Base-by-base conservation (phyloP, 345 rosid genomes). In the Nephelium lappaceum region DNA sequence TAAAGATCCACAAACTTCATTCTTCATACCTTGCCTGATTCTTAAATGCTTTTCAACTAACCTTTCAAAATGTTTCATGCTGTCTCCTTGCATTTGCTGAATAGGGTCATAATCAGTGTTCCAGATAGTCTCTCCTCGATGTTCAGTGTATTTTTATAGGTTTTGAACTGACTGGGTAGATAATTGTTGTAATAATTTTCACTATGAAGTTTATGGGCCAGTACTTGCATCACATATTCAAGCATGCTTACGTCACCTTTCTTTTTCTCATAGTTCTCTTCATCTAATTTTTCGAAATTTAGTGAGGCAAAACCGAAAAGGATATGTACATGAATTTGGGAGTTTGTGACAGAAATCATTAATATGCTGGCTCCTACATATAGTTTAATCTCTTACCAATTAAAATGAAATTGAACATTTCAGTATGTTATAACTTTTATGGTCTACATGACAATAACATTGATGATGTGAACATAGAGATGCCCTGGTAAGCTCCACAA, bases 51-150 rank as follows among this genome's bases (percentile, higher is more conserved):
- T 61, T 61, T 23, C 42, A 57, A 36, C 42, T n/a, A 58, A 21
- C 64, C 66, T 15, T n/a, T 23, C 42, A 62, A 51, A 65, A 65
- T 11, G n/a, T 38, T 51, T 75, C 57, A 51, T 66, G 72, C 38
- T 36, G 51, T 43, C 55, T 73, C 7, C 3, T 43, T 51, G 8
- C 64, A 51, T 66, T 14, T 2, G 38, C n/a, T 53, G 39, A 74
- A 63, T 31, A 43, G 21, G 39, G 10, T 64, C n/a, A 65, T 65
- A 36, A 62, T 53, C 77, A 60, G 25, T 23, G 42, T n/a, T 25
- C 38, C 21, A 7, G 16, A 18, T 39, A 42, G 23, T 61, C 45
- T 19, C 70, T 19, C 3, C 16, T 47, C 1, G 7, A 49, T 45
- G 45, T 8, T 65, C 47, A 1, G 31, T 21, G 21, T 11, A 31